Conservation (phyloP, 2,329 filamentous ascomycete species). For the Colletotrichum tropicicola region DNA sequence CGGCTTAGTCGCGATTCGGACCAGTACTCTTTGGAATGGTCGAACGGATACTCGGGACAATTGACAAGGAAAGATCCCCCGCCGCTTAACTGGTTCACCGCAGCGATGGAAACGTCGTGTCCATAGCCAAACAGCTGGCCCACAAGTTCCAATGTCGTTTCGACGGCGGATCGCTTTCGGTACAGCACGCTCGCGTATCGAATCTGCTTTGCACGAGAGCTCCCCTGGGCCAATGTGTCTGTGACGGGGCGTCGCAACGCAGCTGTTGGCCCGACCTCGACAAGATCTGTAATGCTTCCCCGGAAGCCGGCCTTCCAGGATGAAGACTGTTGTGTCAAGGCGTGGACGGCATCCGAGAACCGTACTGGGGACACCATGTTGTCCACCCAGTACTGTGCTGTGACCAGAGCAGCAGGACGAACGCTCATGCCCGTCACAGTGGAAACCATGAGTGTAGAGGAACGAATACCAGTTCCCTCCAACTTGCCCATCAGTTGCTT, state of each 20-base stretch:
- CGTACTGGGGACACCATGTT: conserved; percentile 9
- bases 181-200: conserved; percentile 34
- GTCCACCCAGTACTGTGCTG: conserved; percentile 35
- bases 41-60: conserved; percentile 38
- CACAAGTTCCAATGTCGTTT: neutral
- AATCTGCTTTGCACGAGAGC: neutral
- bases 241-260: neutral
- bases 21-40: conserved; percentile 12
- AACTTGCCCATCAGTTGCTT: neutral
- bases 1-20: conserved; percentile 1
- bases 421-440: neutral
- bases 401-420: conserved; percentile 33
- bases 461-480: conserved; percentile 30
- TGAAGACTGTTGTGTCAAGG: neutral
- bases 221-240: neutral
- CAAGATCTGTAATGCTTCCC: neutral
- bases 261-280: neutral
- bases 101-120: neutral
- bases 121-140: neutral
- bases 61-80: neutral
- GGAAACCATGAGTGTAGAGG: conserved; percentile 39
- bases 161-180: neutral
- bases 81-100: neutral
- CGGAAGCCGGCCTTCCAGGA: conserved; percentile 16
- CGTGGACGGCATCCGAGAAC: neutral